Percentiles rank a stretch among this genome's conserved stretches.
phyloP scores from a whole-genome alignment of 2,329 filamentous ascomycete genomes.

The Xylariaceae sp. region DNA sequence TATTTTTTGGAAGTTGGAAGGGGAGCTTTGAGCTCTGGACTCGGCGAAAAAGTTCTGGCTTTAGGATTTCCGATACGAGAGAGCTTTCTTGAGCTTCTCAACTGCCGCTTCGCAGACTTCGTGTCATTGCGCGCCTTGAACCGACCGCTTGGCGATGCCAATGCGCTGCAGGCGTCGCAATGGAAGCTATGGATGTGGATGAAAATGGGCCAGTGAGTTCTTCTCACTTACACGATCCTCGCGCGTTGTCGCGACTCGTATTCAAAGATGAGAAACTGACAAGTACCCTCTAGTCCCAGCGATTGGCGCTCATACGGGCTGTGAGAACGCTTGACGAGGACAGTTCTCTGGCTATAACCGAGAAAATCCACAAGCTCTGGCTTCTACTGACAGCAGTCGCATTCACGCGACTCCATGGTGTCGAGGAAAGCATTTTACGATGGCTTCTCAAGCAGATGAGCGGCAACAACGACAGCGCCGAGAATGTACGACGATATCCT shows the following conservation, averaged over 20 bases:
- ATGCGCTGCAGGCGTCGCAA: conserved; percentile 14
- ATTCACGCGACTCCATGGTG: conserved; percentile 43
- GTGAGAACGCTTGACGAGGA: conserved; percentile 53
- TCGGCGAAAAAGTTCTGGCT: too few relatives aligned
- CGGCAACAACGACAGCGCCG: conserved; percentile 40
- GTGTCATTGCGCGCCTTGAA: not conserved
- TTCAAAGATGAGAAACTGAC: not conserved
- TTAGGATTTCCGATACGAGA: too few relatives aligned
- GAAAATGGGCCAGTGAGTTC: conserved; percentile 17
- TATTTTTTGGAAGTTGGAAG: conserved; percentile 22
- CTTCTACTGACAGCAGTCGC: conserved; percentile 40
- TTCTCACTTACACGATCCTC: not conserved
- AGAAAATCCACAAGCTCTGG: conserved; percentile 49
- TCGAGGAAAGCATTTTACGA: conserved; percentile 54
- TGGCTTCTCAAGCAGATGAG: conserved; percentile 61
- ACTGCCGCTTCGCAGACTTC: not conserved
- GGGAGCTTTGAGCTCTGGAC: conserved; percentile 21
- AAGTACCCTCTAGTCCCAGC: conserved; percentile 24
- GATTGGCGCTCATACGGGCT: conserved; percentile 44
- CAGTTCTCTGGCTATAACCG: conserved; percentile 38
- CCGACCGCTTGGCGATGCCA: conserved; percentile 21
- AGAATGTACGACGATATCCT: conserved; percentile 51
- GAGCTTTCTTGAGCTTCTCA: not conserved
- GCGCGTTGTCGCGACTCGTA: not conserved
- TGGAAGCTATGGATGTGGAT: conserved; percentile 29